Evolutionary conservation across 495 filamentous ascomycete species (phyloP).

Genomic region (Stereocaulon alpinum): DNA sequence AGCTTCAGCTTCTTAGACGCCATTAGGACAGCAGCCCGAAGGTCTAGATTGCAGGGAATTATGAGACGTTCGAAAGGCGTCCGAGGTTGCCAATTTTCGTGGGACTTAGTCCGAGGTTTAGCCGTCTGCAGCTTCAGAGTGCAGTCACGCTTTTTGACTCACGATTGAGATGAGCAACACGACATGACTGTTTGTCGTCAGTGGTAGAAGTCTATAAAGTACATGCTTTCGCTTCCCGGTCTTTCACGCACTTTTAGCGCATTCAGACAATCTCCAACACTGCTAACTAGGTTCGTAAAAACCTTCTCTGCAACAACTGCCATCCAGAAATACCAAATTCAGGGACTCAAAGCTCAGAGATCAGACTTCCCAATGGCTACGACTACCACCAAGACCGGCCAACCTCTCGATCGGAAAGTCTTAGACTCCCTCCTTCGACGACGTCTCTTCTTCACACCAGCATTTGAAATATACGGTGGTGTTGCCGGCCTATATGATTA

Average conservation of each 20-base stretch:
- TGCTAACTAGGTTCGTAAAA: constrained; percentile 8
- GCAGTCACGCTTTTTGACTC: neutral
- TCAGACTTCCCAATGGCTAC: constrained; percentile 44
- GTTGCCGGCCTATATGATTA: constrained; percentile 79
- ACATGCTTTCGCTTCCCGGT: constrained; percentile 25
- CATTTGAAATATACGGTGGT: constrained; percentile 89
- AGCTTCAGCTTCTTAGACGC: constrained; percentile 32
- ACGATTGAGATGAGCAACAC: neutral
- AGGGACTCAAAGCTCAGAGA: neutral
- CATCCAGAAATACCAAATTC: constrained; percentile 22
- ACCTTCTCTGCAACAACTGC: constrained; percentile 21
- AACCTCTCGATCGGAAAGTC: constrained; percentile 68
- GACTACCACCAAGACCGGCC: constrained; percentile 69
- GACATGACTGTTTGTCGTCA: neutral
- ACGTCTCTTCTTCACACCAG: constrained; percentile 86
- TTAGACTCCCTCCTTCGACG: constrained; percentile 79
- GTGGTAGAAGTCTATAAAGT: neutral
- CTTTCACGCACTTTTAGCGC: constrained; percentile 17
- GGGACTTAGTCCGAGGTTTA: neutral
- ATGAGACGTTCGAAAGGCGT: no score
- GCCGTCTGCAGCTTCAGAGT: neutral
- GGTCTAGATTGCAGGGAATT: no score
- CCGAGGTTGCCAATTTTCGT: neutral
- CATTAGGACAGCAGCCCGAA: constrained; percentile 20
- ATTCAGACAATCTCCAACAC: neutral